Conservation (phyloP, 1,284 basidiomycete species). For the Pseudozyma sp. region DNA sequence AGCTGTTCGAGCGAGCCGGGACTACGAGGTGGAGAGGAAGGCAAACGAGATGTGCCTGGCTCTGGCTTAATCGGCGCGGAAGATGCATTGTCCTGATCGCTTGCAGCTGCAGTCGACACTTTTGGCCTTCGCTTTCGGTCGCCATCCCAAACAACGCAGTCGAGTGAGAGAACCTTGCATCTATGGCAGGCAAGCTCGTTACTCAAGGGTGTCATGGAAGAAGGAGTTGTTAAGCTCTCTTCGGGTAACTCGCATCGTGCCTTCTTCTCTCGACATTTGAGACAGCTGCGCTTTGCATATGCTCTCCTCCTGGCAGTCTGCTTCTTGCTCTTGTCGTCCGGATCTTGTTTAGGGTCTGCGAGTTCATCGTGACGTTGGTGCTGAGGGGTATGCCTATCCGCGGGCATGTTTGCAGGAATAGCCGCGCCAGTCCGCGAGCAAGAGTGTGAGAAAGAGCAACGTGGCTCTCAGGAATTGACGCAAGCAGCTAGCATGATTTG, state of each 20-base stretch:
- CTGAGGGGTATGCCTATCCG: slow-evolving; percentile 14
- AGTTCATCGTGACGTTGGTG: slow-evolving; percentile 14
- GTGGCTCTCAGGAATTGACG: no score
- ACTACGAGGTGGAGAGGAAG: slow-evolving; percentile 33
- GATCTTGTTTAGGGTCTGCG: slow-evolving; percentile 6
- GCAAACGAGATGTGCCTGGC: slow-evolving; percentile 16
- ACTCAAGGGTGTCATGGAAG: slow-evolving; percentile 40
- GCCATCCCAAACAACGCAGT: slow-evolving; percentile 59
- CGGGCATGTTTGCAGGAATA: slow-evolving; percentile 19
- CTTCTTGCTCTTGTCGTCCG: slow-evolving; percentile 12
- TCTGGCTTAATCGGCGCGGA: slow-evolving; percentile 14
- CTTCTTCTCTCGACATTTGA: slow-evolving; percentile 56
- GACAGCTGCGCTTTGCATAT: slow-evolving; percentile 57
- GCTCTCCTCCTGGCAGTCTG: slow-evolving; percentile 43
- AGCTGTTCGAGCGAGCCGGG: slow-evolving; percentile 47
- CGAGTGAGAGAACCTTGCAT: slow-evolving; percentile 48
- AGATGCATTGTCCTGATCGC: not conserved
- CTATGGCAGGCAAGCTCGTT: slow-evolving; percentile 42
- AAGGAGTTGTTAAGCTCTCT: slow-evolving; percentile 39
- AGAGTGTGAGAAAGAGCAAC: no score
- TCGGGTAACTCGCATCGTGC: slow-evolving; percentile 54
- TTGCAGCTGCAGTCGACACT: slow-evolving; percentile 1
- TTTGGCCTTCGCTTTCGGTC: slow-evolving; percentile 53
- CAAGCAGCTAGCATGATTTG: no score
- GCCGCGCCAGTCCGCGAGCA: not conserved